Conservation (phyloP, 371 early-diverging fungal genomes). For the Blastocladiella emersonii region DNA sequence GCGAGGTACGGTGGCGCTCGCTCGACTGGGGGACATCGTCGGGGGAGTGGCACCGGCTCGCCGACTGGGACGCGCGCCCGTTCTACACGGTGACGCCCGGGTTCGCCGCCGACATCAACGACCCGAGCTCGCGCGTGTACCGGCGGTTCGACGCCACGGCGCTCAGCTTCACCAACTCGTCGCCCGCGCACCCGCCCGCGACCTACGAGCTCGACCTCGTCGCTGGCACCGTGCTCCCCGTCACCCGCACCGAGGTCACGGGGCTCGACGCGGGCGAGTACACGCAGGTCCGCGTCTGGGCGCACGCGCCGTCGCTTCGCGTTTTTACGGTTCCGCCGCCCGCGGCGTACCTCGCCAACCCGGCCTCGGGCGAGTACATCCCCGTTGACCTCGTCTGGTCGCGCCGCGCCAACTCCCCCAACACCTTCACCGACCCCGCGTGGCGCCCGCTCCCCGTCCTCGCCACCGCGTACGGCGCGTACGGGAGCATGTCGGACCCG, state of each 20-base stretch:
- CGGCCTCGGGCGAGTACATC: slow-evolving; percentile 1
- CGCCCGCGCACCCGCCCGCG: slow-evolving; percentile 8
- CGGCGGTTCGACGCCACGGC: slow-evolving; percentile 7
- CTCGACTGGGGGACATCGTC: not conserved
- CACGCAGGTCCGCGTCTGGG: slow-evolving; percentile 8
- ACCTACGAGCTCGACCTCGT: not conserved
- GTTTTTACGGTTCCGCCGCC: not conserved
- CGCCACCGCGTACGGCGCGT: slow-evolving; percentile 36
- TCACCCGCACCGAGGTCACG: not conserved
- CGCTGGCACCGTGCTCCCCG: not conserved
- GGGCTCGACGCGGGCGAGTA: not conserved
- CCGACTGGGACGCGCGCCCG: slow-evolving; percentile 8
- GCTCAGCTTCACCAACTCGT: slow-evolving; percentile 16
- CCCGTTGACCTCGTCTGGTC: slow-evolving; percentile 14
- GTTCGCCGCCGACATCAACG: not conserved
- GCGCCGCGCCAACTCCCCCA: not conserved
- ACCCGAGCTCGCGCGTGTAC: slow-evolving; percentile 11
- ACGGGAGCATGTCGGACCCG: slow-evolving; percentile 27
- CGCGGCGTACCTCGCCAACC: not conserved
- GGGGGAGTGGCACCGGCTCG: not conserved
- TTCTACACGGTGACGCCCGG: slow-evolving; percentile 18
- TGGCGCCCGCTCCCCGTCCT: slow-evolving; percentile 15
- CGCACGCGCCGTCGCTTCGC: not conserved
- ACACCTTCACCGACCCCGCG: too few species aligned
- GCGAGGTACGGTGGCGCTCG: slow-evolving; percentile 10